A percentile compares a stretch with the other conserved stretches of the same genome.
These are phyloP conservation scores for Lachancea kluyveri DNA, from an alignment of 805 yeast species.

Conservation along the genomic window DNA sequence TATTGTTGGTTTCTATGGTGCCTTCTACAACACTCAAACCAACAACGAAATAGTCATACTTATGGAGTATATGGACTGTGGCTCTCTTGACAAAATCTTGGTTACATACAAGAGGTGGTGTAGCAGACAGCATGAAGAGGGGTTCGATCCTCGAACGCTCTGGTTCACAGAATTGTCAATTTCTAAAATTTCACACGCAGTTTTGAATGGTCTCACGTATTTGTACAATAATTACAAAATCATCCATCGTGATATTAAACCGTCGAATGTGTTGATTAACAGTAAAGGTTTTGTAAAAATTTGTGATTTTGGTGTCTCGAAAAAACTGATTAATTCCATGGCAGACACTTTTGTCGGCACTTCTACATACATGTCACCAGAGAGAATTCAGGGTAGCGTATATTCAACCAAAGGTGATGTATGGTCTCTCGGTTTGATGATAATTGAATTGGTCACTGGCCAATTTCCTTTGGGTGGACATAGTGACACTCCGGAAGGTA, in stretches of 20 bases:
- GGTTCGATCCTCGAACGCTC: constrained; percentile 4
- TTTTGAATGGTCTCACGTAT: constrained; percentile 74
- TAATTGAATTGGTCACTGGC: constrained; percentile 85
- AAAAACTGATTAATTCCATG: constrained; percentile 85
- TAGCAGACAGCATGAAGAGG: not conserved
- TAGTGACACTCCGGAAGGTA: constrained; percentile 69
- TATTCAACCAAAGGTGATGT: constrained; percentile 95
- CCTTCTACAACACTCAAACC: constrained; percentile 52
- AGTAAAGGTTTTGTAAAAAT: constrained; percentile 82
- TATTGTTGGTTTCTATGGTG: constrained; percentile 88
- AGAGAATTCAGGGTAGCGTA: constrained; percentile 89
- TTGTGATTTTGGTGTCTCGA: constrained; percentile 95
- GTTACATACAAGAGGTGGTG: constrained; percentile 40
- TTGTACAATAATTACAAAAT: constrained; percentile 79
- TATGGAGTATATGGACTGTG: constrained; percentile 95
- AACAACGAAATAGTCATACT: constrained; percentile 73
- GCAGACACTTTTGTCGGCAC: constrained; percentile 99
- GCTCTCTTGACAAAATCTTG: constrained; percentile 78
- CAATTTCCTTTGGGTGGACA: constrained; percentile 65
- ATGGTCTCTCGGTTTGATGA: constrained; percentile 92
- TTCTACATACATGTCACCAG: constrained; percentile 96
- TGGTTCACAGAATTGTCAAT: constrained; percentile 50
- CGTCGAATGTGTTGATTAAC: constrained; percentile 85
- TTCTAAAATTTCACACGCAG: constrained; percentile 67
- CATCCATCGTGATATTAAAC: constrained; percentile 94